These are phyloP conservation scores for Ceratocystis smalleyi DNA, from an alignment of 2,329 filamentous ascomycete genomes.

Conservation along the genomic window DNA sequence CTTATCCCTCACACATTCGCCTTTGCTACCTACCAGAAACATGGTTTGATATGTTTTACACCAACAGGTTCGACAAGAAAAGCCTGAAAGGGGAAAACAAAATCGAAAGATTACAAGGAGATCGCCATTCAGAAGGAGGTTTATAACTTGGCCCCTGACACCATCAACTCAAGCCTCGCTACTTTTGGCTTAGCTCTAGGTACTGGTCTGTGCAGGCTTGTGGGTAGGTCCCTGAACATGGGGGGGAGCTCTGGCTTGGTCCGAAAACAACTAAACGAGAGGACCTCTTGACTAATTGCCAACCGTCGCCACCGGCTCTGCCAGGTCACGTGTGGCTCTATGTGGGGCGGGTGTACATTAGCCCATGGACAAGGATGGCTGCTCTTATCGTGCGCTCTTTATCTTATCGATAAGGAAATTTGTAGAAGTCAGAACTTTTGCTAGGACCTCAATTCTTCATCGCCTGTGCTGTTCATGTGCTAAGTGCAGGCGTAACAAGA, in stretches of 20 bases:
- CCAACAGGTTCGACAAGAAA: neutral
- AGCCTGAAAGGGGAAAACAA: neutral
- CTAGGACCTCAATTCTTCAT: neutral
- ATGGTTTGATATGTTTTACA: no score
- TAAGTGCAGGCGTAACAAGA: neutral
- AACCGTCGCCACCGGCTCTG: neutral
- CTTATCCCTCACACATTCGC: neutral
- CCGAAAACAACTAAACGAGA: neutral
- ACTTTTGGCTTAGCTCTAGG: neutral
- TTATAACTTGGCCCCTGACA: neutral
- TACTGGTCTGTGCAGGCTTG: slow-evolving; percentile 1
- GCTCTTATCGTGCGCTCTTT: neutral
- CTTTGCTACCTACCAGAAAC: no score
- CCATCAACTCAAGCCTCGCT: neutral
- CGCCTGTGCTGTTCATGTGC: neutral
- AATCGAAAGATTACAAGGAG: neutral
- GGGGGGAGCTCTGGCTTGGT: neutral
- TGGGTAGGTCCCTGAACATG: neutral
- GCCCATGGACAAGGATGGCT: neutral
- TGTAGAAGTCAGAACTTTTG: slow-evolving; percentile 7
- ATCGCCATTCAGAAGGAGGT: neutral
- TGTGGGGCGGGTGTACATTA: neutral
- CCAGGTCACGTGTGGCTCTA: neutral
- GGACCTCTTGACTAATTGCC: neutral
- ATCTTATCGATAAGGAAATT: slow-evolving; percentile 17